Percentiles rank a stretch among this genome's conserved stretches.
Conservation (phyloP, 108 stramenopile genomes). For the Nitzschia sp. region DNA sequence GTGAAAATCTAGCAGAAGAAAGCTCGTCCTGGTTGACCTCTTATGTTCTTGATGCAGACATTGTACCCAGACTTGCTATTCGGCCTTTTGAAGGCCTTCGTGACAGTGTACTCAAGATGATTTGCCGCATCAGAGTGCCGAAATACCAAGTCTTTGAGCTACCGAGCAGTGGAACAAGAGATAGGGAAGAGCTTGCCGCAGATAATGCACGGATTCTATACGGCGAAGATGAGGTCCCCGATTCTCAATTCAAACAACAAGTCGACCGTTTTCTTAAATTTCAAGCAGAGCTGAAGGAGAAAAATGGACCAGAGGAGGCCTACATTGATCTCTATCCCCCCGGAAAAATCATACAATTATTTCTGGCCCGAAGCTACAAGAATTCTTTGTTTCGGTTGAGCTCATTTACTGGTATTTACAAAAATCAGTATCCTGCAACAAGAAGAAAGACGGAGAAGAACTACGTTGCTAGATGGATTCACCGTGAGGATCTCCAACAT, state of each 20-base stretch:
- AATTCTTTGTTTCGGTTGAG: background rate
- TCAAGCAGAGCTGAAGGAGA: conserved; percentile 42
- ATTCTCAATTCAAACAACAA: conserved; percentile 60
- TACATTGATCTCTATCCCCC: conserved; percentile 54
- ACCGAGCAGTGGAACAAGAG: background rate
- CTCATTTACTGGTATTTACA: background rate
- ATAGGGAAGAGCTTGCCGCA: conserved; percentile 29
- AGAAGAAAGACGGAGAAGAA: conserved; percentile 35
- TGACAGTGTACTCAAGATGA: conserved; percentile 76
- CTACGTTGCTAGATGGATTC: conserved; percentile 58
- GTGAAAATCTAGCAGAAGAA: conserved; percentile 66
- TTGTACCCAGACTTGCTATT: conserved; percentile 74
- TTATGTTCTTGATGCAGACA: conserved; percentile 75
- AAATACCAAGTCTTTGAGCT: conserved; percentile 55
- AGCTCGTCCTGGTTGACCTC: conserved; percentile 57
- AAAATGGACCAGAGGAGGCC: conserved; percentile 18
- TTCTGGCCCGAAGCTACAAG: conserved; percentile 38
- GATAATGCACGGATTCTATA: conserved; percentile 64
- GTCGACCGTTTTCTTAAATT: conserved; percentile 53
- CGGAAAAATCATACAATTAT: conserved; percentile 68
- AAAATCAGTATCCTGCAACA: background rate
- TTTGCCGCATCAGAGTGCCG: conserved; percentile 73
- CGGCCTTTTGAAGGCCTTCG: conserved; percentile 65
- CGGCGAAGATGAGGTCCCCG: conserved; percentile 39
- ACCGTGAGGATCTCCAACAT: conserved; percentile 68